These are phyloP conservation scores for Termitomyces heimii DNA, from an alignment of 768 basidiomycete genomes.

Conservation along the genomic window DNA sequence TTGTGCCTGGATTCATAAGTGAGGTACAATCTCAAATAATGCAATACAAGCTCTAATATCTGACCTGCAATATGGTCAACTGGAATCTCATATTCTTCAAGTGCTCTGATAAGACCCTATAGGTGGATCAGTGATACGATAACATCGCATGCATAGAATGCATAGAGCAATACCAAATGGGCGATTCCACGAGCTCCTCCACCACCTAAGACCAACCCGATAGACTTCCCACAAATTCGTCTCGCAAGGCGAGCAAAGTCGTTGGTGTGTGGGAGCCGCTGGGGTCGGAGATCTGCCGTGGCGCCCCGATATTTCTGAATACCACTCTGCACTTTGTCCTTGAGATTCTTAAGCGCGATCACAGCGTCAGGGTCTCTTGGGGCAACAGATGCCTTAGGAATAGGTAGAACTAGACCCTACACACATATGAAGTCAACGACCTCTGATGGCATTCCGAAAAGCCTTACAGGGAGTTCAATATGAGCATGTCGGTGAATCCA, in stretches of 20 bases:
- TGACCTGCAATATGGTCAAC: slow-evolving; percentile 88
- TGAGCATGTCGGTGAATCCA: slow-evolving; percentile 98
- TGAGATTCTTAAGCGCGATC: slow-evolving; percentile 84
- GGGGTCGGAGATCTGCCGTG: slow-evolving; percentile 55
- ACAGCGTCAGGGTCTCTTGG: slow-evolving; percentile 86
- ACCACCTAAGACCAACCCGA: slow-evolving; percentile 92
- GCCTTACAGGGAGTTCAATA: slow-evolving; percentile 75
- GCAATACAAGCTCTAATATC: slow-evolving; percentile 5
- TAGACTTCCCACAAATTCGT: slow-evolving; percentile 85
- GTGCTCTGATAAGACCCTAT: slow-evolving; percentile 86
- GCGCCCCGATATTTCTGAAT: slow-evolving; percentile 83
- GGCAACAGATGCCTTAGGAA: slow-evolving; percentile 48
- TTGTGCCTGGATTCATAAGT: slow-evolving; percentile 50
- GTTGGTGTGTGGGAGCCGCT: slow-evolving; percentile 75
- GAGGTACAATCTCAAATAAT: background rate
- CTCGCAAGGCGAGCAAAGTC: slow-evolving; percentile 93
- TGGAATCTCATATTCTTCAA: slow-evolving; percentile 90
- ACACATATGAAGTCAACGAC: background rate
- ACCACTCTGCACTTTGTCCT: slow-evolving; percentile 84
- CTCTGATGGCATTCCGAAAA: background rate
- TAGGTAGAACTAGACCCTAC: slow-evolving; percentile 66
- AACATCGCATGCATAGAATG: background rate
- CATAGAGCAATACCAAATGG: slow-evolving; percentile 26
- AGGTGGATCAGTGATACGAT: slow-evolving; percentile 5
- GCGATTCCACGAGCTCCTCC: slow-evolving; percentile 85